These are phyloP conservation scores for Kokia cookei DNA, from an alignment of 441 rosid genomes.

Conservation along the genomic window DNA sequence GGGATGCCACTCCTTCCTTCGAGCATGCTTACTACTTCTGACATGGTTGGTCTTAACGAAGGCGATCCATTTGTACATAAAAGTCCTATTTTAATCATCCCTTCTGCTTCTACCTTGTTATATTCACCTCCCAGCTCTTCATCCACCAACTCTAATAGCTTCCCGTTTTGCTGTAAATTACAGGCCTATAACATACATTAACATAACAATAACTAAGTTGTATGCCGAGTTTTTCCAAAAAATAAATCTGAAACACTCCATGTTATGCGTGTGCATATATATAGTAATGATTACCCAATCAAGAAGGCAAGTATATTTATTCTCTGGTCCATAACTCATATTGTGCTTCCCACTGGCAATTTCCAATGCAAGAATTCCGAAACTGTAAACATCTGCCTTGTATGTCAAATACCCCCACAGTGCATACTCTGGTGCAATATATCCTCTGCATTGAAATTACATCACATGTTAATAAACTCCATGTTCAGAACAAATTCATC, in stretches of 20 bases:
- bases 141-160: slow-evolving; percentile 45
- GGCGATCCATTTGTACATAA: slow-evolving; percentile 55
- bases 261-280: not conserved
- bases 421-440: slow-evolving; percentile 39
- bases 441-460: slow-evolving; percentile 19
- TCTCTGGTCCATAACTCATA: slow-evolving; percentile 6
- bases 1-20: slow-evolving; percentile 39
- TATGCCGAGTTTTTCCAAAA: not conserved
- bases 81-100: slow-evolving; percentile 46
- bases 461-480: not conserved
- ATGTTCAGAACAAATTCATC: not conserved
- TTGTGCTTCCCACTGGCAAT: slow-evolving; percentile 30
- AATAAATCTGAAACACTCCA: not conserved
- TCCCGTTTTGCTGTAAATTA: slow-evolving; percentile 33
- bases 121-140: slow-evolving; percentile 34
- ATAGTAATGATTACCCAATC: slow-evolving; percentile 31
- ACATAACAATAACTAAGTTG: not conserved
- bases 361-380: slow-evolving; percentile 39
- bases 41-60: slow-evolving; percentile 54
- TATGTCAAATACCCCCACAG: slow-evolving; percentile 32
- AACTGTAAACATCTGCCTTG: slow-evolving; percentile 47
- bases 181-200: slow-evolving; percentile 33
- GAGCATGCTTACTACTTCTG: slow-evolving; percentile 63
- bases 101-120: slow-evolving; percentile 42
- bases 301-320: slow-evolving; percentile 24